Evolutionary conservation across 768 basidiomycete genomes (phyloP).

Genomic region (Cystobasidium ongulense): DNA sequence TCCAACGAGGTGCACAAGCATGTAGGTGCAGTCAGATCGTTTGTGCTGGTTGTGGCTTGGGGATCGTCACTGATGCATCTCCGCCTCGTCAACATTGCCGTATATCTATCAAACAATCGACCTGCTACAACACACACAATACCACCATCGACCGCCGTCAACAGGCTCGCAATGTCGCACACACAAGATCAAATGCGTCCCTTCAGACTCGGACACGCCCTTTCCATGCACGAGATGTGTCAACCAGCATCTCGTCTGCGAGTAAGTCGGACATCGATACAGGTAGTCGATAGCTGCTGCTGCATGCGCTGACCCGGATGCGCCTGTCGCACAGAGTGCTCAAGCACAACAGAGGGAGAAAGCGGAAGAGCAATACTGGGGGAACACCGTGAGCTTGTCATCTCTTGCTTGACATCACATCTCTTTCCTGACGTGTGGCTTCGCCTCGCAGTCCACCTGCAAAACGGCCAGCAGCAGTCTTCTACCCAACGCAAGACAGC

Average conservation of each 20-base stretch:
- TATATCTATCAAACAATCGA: too few species aligned
- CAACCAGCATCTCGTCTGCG: background rate
- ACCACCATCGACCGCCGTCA: background rate
- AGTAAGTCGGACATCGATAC: background rate
- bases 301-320: background rate
- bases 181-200: slow-evolving; percentile 17
- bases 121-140: background rate
- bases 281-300: background rate
- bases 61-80: background rate
- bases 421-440: background rate
- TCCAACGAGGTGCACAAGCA: background rate
- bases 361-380: slow-evolving; percentile 3
- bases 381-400: background rate
- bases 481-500: background rate
- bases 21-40: background rate
- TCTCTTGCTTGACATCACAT: background rate
- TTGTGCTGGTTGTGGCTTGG: background rate
- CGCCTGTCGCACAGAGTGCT: slow-evolving; percentile 15
- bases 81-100: too few species aligned
- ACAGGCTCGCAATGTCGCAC: background rate
- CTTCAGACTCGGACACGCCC: background rate
- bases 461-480: slow-evolving; percentile 1
- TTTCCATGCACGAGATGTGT: slow-evolving; percentile 21
- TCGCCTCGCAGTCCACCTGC: background rate
- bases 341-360: slow-evolving; percentile 24